Percentiles rank a stretch among this genome's conserved stretches.
Conservation (phyloP, 305 asterid species). For the Ajuga reptans region DNA sequence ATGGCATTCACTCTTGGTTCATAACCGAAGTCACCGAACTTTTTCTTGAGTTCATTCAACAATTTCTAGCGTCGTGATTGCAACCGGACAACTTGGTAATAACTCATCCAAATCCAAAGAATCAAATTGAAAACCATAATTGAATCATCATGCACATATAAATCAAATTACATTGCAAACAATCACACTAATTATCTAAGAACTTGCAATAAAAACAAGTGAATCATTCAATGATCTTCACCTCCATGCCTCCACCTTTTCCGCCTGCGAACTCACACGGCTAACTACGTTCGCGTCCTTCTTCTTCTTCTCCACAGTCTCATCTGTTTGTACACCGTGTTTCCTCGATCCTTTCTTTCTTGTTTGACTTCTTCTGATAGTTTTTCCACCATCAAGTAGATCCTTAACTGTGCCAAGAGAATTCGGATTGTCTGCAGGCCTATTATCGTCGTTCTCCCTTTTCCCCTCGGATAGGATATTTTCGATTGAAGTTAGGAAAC, state of each 20-base stretch:
- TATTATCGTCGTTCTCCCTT: constrained; percentile 24
- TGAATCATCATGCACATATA: constrained; percentile 23
- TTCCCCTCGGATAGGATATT: constrained; percentile 30
- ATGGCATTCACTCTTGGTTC: too few species aligned
- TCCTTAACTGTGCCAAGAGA: constrained; percentile 16
- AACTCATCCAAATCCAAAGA: constrained; percentile 12
- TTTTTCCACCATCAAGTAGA: constrained; percentile 15
- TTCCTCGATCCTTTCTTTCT: constrained; percentile 31
- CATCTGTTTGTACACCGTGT: constrained; percentile 4
- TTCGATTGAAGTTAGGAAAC: constrained; percentile 31
- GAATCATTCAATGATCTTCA: constrained; percentile 20
- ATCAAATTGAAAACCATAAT: neutral
- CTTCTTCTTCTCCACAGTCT: constrained; percentile 26
- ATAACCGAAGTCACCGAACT: too few species aligned
- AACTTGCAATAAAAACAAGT: neutral
- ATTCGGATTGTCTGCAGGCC: constrained; percentile 24
- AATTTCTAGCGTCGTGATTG: neutral
- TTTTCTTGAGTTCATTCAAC: too few species aligned
- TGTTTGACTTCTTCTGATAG: constrained; percentile 20
- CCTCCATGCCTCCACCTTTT: constrained; percentile 41
- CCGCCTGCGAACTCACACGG: constrained; percentile 28
- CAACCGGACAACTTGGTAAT: neutral
- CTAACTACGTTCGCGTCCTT: constrained; percentile 26
- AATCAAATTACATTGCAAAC: constrained; percentile 12
- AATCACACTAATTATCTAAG: neutral